Percentiles rank a stretch among this genome's conserved stretches.
Evolutionary conservation across 2,329 filamentous ascomycete genomes (phyloP).

Genomic region (Amphichorda felina): DNA sequence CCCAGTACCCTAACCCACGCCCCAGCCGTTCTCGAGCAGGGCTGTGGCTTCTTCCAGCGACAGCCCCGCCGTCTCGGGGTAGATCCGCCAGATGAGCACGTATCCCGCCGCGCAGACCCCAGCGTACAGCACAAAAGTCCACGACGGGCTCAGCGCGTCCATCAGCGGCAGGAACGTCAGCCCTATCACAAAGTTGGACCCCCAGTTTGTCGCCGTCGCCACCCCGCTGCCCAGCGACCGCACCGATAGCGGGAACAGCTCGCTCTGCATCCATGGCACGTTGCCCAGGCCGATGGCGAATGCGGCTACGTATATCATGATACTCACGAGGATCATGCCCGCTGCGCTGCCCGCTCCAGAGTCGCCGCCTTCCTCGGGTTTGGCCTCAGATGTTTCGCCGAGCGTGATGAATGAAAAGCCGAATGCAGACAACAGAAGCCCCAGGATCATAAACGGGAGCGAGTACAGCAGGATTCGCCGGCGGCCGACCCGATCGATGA

Average conservation of each 20-base stretch:
- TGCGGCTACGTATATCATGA: slow-evolving; percentile 73
- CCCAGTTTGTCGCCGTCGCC: slow-evolving; percentile 77
- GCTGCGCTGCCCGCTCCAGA: slow-evolving; percentile 22
- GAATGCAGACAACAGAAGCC: slow-evolving; percentile 57
- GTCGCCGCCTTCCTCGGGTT: slow-evolving; percentile 1
- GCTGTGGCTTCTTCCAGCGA: slow-evolving; percentile 69
- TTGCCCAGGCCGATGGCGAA: slow-evolving; percentile 85
- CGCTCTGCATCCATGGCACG: slow-evolving; percentile 92
- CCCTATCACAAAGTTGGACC: slow-evolving; percentile 74
- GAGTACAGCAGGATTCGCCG: slow-evolving; percentile 72
- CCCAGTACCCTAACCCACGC: no score
- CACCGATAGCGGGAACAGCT: slow-evolving; percentile 72
- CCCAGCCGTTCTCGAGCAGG: slow-evolving; percentile 63
- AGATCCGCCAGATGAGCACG: slow-evolving; percentile 57
- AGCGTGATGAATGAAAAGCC: slow-evolving; percentile 58
- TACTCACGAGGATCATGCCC: slow-evolving; percentile 54
- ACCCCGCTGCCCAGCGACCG: slow-evolving; percentile 61
- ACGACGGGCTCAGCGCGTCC: slow-evolving; percentile 58
- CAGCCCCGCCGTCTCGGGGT: slow-evolving; percentile 78
- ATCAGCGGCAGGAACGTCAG: slow-evolving; percentile 84
- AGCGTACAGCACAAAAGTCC: slow-evolving; percentile 77
- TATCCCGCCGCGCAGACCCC: slow-evolving; percentile 58
- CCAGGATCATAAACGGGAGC: slow-evolving; percentile 71
- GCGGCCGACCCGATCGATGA: slow-evolving; percentile 72
- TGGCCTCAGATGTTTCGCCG: slow-evolving; percentile 7